Base-by-base conservation (phyloP, 2,329 filamentous ascomycete genomes). In the Ceratocystis cubensis region DNA sequence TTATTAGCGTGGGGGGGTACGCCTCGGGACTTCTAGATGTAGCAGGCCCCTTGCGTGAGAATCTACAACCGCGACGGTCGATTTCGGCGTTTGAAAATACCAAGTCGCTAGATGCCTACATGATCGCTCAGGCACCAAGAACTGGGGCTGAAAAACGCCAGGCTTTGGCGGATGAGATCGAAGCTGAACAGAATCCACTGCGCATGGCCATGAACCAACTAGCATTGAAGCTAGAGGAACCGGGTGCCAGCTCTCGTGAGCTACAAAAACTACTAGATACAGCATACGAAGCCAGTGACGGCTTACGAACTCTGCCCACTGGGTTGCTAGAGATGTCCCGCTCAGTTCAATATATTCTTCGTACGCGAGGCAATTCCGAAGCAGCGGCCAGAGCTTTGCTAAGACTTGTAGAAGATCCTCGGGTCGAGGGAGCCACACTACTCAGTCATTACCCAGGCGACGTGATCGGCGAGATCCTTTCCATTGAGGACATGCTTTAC, bases 401-500 rank as follows among this genome's bases (percentile, higher is more conserved):
- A 7, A 44, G 41, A 5, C 46, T 67, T 10, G 63, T 61, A 10
- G 30, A 61, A n/a, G 66, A 67, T 13, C 44, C 63, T 4, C 41
- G 66, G 25, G 25, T 67, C 22, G 59, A 67, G 30, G 57, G 65
- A 2, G 41, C 10, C 13, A 17, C 28, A 3, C 25, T 65, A 2
- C 45, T 65, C 4, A 22, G 46, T 6, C 57, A 67, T 10, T 45
- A 57, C 10, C 63, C 66, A 6, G 63, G 33, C 37, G 57, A 67
- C 2, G 20, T 65, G 5, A 53, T 67, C 45, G 2, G 15, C 3
- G 41, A 65, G 20, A 45, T 67, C 5, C 45, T 67, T 17, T 48
- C 63, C 13, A 28, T 63, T 46, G 63, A 65, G n/a, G 66, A 67
- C 25, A 62, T 67, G 45, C 28, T 65, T 5, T 65, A 65, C 46